Base-by-base conservation (phyloP, 306 rosid genomes). In the Gillenia trifoliata region DNA sequence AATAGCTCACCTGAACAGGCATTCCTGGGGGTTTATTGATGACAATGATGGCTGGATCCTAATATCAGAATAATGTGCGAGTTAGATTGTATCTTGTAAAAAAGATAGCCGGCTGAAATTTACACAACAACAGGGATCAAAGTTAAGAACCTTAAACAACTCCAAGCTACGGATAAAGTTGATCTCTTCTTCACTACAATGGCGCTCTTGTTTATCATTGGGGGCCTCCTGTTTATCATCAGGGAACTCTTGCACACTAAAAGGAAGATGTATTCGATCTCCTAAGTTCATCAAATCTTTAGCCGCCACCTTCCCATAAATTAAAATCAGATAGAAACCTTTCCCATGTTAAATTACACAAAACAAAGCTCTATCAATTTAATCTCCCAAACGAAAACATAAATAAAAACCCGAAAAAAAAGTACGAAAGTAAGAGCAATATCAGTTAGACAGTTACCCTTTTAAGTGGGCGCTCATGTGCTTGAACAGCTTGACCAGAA, bases 1-100 rank as follows among this genome's bases (percentile, higher is more conserved):
- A 50, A 41, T 23, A 28, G 59, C 78, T 71, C 71, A 93, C 98
- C 93, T 93, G 97, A 31, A 90, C 98, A 4, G 95, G 90, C 95
- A 94, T 77, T 76, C 97, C 97, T 12, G 97, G 90, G 75, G 98
- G 97, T 86, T 94, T 94, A 74, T 91, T 91, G 81, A 90, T 79
- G 60, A 87, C 95, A 57, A 91, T 77, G 74, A 81, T 88, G 23
- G 92, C 87, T 23, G 95, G 89, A 87, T 94, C 98, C 97, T 89
- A 69, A 72, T 52, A 64, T 74, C 72, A 52, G 69, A 68, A 34
- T 11, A 73, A n/a, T 60, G 38, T 0, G 74, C 23, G 34, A 0
- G 20, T 10, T 1, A 50, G n/a, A 23, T 59, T 68, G 84, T 20
- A 55, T 34, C 20, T 28, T 25, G 2, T 29, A 70, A 78, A 55